Conservation (phyloP, 1,284 basidiomycete species). For the Cryptococcus sp. region DNA sequence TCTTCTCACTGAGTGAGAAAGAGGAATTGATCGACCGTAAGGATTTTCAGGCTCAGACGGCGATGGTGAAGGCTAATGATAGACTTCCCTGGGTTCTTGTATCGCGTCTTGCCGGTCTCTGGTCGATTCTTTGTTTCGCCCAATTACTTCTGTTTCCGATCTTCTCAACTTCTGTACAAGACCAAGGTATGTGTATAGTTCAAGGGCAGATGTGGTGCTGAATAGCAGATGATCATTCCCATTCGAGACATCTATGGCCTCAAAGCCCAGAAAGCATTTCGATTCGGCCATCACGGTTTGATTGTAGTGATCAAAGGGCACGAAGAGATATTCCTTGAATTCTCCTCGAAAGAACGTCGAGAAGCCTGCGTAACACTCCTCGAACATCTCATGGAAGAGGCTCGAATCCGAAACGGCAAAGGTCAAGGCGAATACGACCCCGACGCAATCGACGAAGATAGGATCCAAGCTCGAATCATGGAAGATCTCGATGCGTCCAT, state of each 20-base stretch:
- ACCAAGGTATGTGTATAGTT: slow-evolving; percentile 59
- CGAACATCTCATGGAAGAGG: slow-evolving; percentile 72
- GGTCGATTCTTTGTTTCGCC: slow-evolving; percentile 82
- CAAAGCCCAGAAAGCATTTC: slow-evolving; percentile 79
- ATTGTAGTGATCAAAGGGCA: slow-evolving; percentile 88
- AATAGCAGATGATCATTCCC: slow-evolving; percentile 84
- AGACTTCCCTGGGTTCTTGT: slow-evolving; percentile 87
- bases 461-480: slow-evolving; percentile 38
- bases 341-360: slow-evolving; percentile 70
- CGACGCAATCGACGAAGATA: slow-evolving; percentile 4
- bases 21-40: slow-evolving; percentile 79
- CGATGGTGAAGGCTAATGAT: slow-evolving; percentile 4
- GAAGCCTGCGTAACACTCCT: slow-evolving; percentile 69
- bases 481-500: slow-evolving; percentile 31
- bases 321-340: slow-evolving; percentile 96
- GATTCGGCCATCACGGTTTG: slow-evolving; percentile 82
- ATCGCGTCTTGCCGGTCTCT: slow-evolving; percentile 75
- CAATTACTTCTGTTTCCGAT: slow-evolving; percentile 85
- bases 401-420: slow-evolving; percentile 47
- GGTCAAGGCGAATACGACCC: slow-evolving; percentile 6
- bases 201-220: background rate
- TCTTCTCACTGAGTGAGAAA: slow-evolving; percentile 80
- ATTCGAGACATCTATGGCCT: slow-evolving; percentile 78
- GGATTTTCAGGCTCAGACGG: slow-evolving; percentile 37
- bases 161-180: slow-evolving; percentile 68